Evolutionary conservation across 768 basidiomycete genomes (phyloP).

Genomic region (Kwoniella europaea): DNA sequence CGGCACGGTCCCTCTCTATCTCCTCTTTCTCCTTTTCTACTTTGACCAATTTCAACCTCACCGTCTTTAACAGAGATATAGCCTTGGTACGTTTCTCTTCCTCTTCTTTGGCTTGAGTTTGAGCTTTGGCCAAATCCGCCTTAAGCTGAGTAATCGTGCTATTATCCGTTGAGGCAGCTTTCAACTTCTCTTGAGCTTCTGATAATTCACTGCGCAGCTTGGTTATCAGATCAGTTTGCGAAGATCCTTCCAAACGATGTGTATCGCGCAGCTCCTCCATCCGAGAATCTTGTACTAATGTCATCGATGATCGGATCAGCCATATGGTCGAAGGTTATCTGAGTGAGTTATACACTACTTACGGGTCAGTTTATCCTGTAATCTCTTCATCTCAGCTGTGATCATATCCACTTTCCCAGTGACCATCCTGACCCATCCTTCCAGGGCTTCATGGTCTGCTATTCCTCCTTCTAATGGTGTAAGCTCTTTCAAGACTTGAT

Average conservation of each 20-base stretch:
- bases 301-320: no score
- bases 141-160: constrained; percentile 68
- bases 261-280: constrained; percentile 83
- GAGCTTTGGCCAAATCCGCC: constrained; percentile 68
- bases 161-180: constrained; percentile 61
- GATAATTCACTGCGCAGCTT: constrained; percentile 70
- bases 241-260: constrained; percentile 77
- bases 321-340: background rate
- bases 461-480: constrained; percentile 71
- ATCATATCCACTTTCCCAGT: constrained; percentile 73
- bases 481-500: constrained; percentile 70
- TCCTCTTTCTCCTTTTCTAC: constrained; percentile 94
- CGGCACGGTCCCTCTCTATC: constrained; percentile 67
- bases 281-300: constrained; percentile 77
- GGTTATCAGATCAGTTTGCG: constrained; percentile 75
- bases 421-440: constrained; percentile 73
- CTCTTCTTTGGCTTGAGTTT: constrained; percentile 78
- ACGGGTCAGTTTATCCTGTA: constrained; percentile 77
- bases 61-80: constrained; percentile 86
- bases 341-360: constrained; percentile 48
- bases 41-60: constrained; percentile 95
- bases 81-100: constrained; percentile 97
- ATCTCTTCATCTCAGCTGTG: constrained; percentile 77
- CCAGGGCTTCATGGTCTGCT: constrained; percentile 69
- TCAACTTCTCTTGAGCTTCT: constrained; percentile 72